Evolutionary conservation across 768 basidiomycete genomes (phyloP).

Genomic region (Termitomyces sp.): DNA sequence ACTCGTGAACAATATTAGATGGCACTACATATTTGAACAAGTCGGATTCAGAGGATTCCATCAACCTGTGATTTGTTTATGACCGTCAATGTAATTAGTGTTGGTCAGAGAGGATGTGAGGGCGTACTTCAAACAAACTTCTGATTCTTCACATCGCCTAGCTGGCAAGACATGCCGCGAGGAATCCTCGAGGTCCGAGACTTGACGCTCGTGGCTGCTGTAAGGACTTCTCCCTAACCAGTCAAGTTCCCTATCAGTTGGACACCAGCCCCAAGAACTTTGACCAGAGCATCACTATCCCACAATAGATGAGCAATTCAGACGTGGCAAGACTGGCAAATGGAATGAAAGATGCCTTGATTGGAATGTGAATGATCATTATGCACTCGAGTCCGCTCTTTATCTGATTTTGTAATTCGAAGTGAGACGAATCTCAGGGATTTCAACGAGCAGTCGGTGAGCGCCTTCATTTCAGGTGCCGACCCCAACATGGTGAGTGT

Average conservation of each 20-base stretch:
- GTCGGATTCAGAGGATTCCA: not conserved
- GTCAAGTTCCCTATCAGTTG: not conserved
- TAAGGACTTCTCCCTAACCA: not conserved
- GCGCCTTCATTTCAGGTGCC: conserved; percentile 16
- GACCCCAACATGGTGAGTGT: conserved; percentile 23
- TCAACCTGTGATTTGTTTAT: not conserved
- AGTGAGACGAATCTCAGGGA: conserved; percentile 24
- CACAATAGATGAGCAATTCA: not conserved
- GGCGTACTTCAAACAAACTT: not conserved
- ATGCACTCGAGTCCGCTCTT: not conserved
- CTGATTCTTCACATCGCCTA: not conserved
- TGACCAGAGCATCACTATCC: not conserved
- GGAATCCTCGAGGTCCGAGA: conserved; percentile 11
- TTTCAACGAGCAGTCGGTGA: conserved; percentile 24
- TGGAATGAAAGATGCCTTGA: conserved; percentile 12
- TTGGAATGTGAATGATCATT: conserved; percentile 13
- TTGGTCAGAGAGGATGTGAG: not conserved
- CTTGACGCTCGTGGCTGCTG: not conserved
- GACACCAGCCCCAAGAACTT: not conserved
- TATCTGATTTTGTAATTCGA: conserved; percentile 1
- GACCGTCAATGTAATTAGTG: not conserved
- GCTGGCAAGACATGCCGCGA: conserved; percentile 9
- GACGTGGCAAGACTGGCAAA: not conserved
- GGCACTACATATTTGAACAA: not conserved
- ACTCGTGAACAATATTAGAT: not conserved